Evolutionary conservation across 805 yeast species (phyloP).

Genomic region (Cyberlindnera mrakii): DNA sequence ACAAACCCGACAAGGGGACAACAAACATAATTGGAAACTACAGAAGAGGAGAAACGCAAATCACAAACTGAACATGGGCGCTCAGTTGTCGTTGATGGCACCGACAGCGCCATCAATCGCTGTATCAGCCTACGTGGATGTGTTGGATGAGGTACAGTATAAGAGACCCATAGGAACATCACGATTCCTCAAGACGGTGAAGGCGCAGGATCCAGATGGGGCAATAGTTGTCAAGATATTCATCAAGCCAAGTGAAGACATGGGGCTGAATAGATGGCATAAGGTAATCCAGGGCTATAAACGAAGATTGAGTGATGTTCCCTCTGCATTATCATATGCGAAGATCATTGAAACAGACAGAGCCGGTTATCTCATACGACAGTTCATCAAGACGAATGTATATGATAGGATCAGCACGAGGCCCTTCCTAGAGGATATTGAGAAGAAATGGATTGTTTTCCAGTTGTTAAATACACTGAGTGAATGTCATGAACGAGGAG

Average conservation of each 20-base stretch:
- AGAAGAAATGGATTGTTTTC: constrained; percentile 77
- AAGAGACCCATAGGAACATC: constrained; percentile 71
- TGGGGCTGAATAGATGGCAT: constrained; percentile 19
- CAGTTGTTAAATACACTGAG: constrained; percentile 65
- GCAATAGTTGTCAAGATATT: constrained; percentile 73
- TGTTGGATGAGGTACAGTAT: constrained; percentile 69
- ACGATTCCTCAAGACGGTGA: constrained; percentile 79
- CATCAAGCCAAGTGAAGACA: constrained; percentile 56
- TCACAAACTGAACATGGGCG: constrained; percentile 55
- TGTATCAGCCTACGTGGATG: constrained; percentile 81
- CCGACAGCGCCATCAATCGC: constrained; percentile 93
- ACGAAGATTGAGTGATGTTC: constrained; percentile 38
- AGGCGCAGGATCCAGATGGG: constrained; percentile 71
- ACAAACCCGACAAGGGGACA: background rate
- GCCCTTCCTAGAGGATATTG: constrained; percentile 78
- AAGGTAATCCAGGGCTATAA: constrained; percentile 29
- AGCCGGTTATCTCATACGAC: constrained; percentile 87
- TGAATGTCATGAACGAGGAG: constrained; percentile 53
- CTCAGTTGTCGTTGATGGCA: constrained; percentile 75
- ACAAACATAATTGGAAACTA: background rate
- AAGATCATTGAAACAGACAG: constrained; percentile 80
- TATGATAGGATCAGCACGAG: constrained; percentile 83
- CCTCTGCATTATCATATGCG: constrained; percentile 65
- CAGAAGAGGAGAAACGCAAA: background rate
- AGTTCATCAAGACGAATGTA: constrained; percentile 69